These are phyloP conservation scores for Talaromyces sp. DNA, from an alignment of 2,329 filamentous ascomycete genomes.

Conservation along the genomic window DNA sequence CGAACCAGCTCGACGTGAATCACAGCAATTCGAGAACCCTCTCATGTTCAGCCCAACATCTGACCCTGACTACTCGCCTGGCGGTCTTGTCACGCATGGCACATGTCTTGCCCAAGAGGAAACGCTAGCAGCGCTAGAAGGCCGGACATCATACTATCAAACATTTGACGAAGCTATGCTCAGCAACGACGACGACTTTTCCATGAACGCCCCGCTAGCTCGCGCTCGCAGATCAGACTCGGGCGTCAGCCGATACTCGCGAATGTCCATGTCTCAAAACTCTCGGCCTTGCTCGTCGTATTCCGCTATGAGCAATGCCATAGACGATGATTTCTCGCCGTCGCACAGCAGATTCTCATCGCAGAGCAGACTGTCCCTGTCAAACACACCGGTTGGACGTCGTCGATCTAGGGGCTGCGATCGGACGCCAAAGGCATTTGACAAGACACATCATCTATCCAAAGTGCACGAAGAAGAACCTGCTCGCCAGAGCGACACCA, in stretches of 20 bases:
- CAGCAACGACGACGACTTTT: background rate
- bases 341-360: background rate
- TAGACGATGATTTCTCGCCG: background rate
- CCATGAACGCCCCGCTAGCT: background rate
- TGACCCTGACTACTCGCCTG: constrained; percentile 3
- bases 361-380: background rate
- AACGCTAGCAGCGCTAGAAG: constrained; percentile 27
- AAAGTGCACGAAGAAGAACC: background rate
- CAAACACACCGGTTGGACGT: background rate
- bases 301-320: background rate
- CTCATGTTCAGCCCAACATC: constrained; percentile 13
- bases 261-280: background rate
- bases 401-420: background rate
- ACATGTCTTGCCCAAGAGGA: constrained; percentile 24
- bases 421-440: constrained; percentile 1
- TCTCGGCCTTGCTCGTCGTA: background rate
- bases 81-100: background rate
- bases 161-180: constrained; percentile 20
- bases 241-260: background rate
- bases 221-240: background rate
- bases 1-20: constrained; percentile 3
- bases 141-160: constrained; percentile 17
- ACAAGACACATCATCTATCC: background rate
- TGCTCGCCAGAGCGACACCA: background rate
- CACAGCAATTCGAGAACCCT: background rate